A percentile compares a stretch with the other conserved stretches of the same genome.
Conservation (phyloP, 2,329 filamentous ascomycete genomes). For the Chaetomiaceae sp. region DNA sequence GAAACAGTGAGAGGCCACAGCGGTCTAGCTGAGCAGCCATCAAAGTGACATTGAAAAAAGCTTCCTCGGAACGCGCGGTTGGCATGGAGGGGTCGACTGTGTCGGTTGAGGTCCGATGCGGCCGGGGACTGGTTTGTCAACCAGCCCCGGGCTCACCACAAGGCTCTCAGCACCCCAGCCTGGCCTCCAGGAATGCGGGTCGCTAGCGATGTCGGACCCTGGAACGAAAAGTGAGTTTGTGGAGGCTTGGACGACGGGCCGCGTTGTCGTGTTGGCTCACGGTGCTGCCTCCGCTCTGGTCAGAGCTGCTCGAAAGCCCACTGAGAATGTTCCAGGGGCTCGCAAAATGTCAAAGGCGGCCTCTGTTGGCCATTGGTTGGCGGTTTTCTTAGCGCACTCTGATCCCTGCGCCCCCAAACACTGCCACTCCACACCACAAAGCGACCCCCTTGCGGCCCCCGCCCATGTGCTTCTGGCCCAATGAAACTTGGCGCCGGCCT, state of each 20-base stretch:
- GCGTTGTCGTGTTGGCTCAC: not conserved
- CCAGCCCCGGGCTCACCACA: constrained; percentile 10
- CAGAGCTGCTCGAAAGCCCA: not conserved
- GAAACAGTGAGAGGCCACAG: too few relatives aligned
- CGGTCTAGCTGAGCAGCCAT: too few relatives aligned
- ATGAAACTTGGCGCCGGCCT: not conserved
- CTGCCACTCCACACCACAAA: constrained; percentile 6
- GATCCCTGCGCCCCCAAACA: constrained; percentile 8
- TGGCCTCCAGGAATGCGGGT: not conserved
- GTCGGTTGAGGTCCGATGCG: not conserved
- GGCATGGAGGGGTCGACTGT: too few relatives aligned
- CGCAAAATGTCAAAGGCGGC: not conserved
- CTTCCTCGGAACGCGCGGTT: too few relatives aligned
- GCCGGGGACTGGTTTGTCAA: not conserved
- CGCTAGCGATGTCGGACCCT: not conserved
- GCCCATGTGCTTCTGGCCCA: constrained; percentile 3
- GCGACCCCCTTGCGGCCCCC: not conserved
- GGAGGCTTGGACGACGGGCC: not conserved
- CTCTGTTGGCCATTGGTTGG: not conserved
- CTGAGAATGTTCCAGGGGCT: not conserved
- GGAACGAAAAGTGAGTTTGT: too few relatives aligned
- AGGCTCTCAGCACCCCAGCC: constrained; percentile 3
- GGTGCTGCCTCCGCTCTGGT: not conserved
- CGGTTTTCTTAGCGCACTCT: not conserved
- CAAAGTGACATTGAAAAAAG: too few relatives aligned